phyloP scores from a whole-genome alignment of 1,284 basidiomycete species.

The Leccinum colubrinum region DNA sequence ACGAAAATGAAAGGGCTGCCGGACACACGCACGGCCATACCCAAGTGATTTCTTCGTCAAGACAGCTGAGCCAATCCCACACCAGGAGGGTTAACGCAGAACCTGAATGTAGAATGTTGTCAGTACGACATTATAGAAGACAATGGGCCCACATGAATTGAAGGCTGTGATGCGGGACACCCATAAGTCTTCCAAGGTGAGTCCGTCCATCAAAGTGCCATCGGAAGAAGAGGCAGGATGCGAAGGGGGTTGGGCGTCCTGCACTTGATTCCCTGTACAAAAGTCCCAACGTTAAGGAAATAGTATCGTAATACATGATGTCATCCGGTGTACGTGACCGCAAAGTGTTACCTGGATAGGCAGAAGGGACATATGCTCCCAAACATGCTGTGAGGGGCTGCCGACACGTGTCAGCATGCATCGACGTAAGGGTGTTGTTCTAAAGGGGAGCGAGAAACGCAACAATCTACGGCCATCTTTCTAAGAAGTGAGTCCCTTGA shows the following conservation, averaged over 20 bases:
- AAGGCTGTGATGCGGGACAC: constrained; percentile 11
- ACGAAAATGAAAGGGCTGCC: not conserved
- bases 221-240: not conserved
- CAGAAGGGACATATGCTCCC: not conserved
- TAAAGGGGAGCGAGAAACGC: not conserved
- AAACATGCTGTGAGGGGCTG: not conserved
- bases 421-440: not conserved
- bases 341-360: constrained; percentile 1
- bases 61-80: constrained; percentile 14
- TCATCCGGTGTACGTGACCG: not conserved
- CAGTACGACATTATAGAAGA: not conserved
- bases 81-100: constrained; percentile 8
- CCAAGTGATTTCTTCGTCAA: constrained; percentile 14
- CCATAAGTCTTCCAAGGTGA: constrained; percentile 6
- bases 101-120: not conserved
- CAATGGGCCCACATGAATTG: constrained; percentile 9
- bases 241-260: not conserved
- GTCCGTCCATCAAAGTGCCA: constrained; percentile 3
- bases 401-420: not conserved
- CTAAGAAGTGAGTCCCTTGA: not conserved
- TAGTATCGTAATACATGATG: not conserved
- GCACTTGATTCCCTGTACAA: not conserved
- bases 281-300: not conserved
- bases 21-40: constrained; percentile 11
- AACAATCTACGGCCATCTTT: not conserved